Base-by-base conservation (phyloP, 2,329 filamentous ascomycete species). In the Alternaria solani region DNA sequence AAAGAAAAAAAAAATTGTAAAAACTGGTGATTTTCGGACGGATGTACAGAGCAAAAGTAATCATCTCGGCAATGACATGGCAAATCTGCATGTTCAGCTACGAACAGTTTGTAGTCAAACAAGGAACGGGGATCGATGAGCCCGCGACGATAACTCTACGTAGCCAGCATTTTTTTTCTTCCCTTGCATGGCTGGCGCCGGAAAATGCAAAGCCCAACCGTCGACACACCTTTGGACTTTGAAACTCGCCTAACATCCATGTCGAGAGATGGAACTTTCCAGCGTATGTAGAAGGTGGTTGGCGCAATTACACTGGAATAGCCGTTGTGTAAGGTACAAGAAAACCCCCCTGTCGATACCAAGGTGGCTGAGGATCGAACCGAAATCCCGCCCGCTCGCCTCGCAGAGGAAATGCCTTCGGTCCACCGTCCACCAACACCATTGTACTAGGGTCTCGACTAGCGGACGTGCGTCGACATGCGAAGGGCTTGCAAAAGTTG, bases 311-410 rank as follows among this genome's bases (percentile, higher is more conserved):
- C 30, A 60, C 46, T 18, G 57, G 57, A 56, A 60, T 60, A 60
- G 57, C 39, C 12, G 56, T 54, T 54, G 25, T 25, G n/a, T 54
- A 53, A 53, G 42, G 41, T 41, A 41, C 52, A n/a, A 20, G 20
- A 23, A 23, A 11, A 52, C 20, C 53, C 57, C 53, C 57, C 34
- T 41, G 57, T 57, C 34, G 43, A 44, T 14, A n/a, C 12, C 18
- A 32, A 32, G n/a, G 57, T 51, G 57, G 57, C 47, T 52, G 54
- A 53, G 34, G 47, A 47, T 44, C 54, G 36, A 57, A 48, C 42
- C 41, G 58, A 42, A 41, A 26, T 60, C 42, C 58, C 58, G 53
- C 44, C 58, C 58, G 58, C 57, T 57, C 53, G 57, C 47, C 51
- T 57, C 46, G 47, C 53, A 38, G 25, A 36, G 30, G 42, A 30